Base-by-base conservation (phyloP, 768 basidiomycete genomes). In the Ephemerocybe angulata region DNA sequence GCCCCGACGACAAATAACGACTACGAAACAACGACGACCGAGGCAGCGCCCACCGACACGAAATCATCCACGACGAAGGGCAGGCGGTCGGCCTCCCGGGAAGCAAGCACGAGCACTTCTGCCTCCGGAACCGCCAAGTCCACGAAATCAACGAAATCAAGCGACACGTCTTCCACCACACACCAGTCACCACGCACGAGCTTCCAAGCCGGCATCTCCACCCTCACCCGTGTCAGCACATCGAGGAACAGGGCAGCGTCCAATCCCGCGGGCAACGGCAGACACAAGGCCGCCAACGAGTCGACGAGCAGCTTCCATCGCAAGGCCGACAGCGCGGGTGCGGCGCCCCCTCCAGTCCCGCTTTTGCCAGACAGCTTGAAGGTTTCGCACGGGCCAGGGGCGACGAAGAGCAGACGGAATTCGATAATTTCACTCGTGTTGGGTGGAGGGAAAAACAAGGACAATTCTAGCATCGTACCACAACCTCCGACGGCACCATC, bases 1-100 rank as follows among this genome's bases (percentile, higher is more conserved):
- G 58, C 58, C 1, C 58, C 61, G 43, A 57, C 58, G 19, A 42
- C 67, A 70, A 30, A 71, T 72, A 70, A 46, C 67, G 68, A 43
- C 67, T 65, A 54, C 60, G 62, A 31, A 7, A 31, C 28, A 64
- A 62, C n/a, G 54, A 63, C 3, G 66, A 68, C 27, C 13, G 42
- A 35, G 44, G 17, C 47, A 54, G 31, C 40, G 24, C 50, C 46
- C n/a, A 58, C 49, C 1, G 42, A 37, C 15, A 52, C 42, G 41
- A 57, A 44, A 43, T 21, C 40, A 25, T n/a, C n/a, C n/a, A 10
- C 37, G 3, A 24, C 17, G 17, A 47, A 40, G 38, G 22, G 38
- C n/a, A 47, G 41, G 40, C 43, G 53, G 17, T 46, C 33, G 22
- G 31, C 28, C n/a, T 54, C 53, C 12, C 53, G 53, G 25, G 53